A percentile compares a stretch with the other conserved stretches of the same genome.
Evolutionary conservation across 257 asterid genomes (phyloP).

Genomic region (Asclepias syriaca): DNA sequence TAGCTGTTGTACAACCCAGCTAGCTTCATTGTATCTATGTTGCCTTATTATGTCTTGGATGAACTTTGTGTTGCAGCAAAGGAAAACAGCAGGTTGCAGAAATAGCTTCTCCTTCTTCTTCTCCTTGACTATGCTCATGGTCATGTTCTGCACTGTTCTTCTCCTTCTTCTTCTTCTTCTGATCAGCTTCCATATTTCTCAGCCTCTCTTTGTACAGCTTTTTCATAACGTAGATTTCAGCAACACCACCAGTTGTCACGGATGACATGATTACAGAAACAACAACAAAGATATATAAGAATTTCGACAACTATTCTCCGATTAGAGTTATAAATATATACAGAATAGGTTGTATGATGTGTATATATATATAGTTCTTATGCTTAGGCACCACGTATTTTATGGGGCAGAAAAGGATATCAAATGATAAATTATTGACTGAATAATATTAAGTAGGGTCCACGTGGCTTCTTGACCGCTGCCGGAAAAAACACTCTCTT

Average conservation of each 20-base stretch:
- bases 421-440: not conserved
- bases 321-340: no score
- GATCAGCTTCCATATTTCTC: constrained; percentile 6
- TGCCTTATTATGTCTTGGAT: not conserved
- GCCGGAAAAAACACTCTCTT: no score
- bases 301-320: no score
- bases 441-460: not conserved
- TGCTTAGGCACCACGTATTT: not conserved
- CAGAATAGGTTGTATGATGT: no score
- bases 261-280: constrained; percentile 2
- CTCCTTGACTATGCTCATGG: not conserved
- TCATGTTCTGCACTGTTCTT: not conserved
- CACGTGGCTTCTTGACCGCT: not conserved
- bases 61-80: not conserved
- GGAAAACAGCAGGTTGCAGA: not conserved
- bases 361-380: not conserved
- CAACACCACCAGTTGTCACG: constrained; percentile 3
- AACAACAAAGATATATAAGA: not conserved
- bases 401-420: not conserved
- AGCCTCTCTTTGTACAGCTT: constrained; percentile 13
- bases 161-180: no score
- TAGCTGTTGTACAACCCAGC: no score
- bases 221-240: constrained; percentile 15
- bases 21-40: not conserved
- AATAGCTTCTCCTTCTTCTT: not conserved